A percentile compares a stretch with the other conserved stretches of the same genome.
Evolutionary conservation across 345 rosid species (phyloP).

Genomic region (Punica granatum): DNA sequence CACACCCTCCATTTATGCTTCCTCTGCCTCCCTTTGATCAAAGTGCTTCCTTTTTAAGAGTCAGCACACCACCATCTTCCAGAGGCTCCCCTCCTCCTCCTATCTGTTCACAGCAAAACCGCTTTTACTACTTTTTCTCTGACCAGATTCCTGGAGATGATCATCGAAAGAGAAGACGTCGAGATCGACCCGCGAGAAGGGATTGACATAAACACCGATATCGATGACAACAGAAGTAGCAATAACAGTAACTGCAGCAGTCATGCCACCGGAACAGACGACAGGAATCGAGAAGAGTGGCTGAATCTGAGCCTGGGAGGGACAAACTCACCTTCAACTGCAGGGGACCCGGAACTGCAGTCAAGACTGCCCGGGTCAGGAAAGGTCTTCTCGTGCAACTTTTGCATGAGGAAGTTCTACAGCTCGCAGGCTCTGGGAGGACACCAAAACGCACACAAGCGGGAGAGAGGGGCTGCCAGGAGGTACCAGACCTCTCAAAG

Average conservation of each 20-base stretch:
- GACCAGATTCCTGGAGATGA: constrained; percentile 24
- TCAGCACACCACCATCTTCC: constrained; percentile 17
- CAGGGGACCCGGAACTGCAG: constrained; percentile 27
- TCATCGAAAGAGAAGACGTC: constrained; percentile 28
- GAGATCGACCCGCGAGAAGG: constrained; percentile 5
- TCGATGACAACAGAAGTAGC: background rate
- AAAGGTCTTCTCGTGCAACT: constrained; percentile 60
- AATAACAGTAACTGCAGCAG: constrained; percentile 14
- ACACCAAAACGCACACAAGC: constrained; percentile 79
- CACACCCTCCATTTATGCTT: constrained; percentile 14
- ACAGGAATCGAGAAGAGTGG: constrained; percentile 40
- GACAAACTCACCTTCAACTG: constrained; percentile 28
- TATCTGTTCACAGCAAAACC: background rate
- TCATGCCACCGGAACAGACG: constrained; percentile 18
- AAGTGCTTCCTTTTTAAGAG: constrained; percentile 19
- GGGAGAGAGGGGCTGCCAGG: constrained; percentile 64
- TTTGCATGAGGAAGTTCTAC: constrained; percentile 68
- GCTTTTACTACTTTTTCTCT: background rate
- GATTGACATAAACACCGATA: constrained; percentile 9
- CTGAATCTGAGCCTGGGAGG: constrained; percentile 61
- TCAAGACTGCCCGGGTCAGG: constrained; percentile 31
- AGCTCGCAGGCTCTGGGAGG: constrained; percentile 79
- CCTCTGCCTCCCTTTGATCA: constrained; percentile 13
- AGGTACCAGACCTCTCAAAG: constrained; percentile 48
- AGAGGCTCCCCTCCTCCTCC: constrained; percentile 7